These are phyloP conservation scores for Venturia effusa DNA, from an alignment of 2,329 filamentous ascomycete species.

Conservation along the genomic window DNA sequence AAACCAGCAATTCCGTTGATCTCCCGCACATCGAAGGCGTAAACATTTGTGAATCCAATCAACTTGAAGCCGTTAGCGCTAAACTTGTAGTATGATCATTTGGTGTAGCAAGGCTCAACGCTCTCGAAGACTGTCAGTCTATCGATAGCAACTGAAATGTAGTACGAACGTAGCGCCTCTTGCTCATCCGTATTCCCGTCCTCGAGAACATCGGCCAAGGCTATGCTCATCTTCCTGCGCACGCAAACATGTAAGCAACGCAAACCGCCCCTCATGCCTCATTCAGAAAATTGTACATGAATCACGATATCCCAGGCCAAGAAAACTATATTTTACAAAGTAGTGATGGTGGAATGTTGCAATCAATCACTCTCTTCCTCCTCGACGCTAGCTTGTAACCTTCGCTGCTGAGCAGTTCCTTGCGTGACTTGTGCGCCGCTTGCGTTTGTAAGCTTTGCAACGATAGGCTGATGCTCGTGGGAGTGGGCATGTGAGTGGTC, in stretches of 20 bases:
- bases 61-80: too few species aligned
- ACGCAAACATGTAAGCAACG: not conserved
- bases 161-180: not conserved
- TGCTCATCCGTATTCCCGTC: not conserved
- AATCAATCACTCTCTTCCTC: conserved; percentile 1
- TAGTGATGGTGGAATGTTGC: not conserved
- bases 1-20: too few species aligned
- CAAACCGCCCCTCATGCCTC: not conserved
- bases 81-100: not conserved
- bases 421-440: not conserved
- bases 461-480: not conserved
- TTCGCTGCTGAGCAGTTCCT: conserved; percentile 3
- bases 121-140: not conserved
- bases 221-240: not conserved
- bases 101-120: not conserved
- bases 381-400: conserved; percentile 3
- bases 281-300: not conserved
- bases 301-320: not conserved
- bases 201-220: not conserved
- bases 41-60: too few species aligned
- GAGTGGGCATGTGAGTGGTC: conserved; percentile 15
- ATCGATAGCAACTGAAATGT: not conserved
- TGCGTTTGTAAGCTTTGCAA: not conserved
- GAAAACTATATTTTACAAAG: not conserved
- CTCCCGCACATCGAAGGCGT: too few species aligned